Percentiles rank a stretch among this genome's conserved stretches.
Evolutionary conservation across 2,329 filamentous ascomycete genomes (phyloP).

Genomic region (Westerdykella sp.): DNA sequence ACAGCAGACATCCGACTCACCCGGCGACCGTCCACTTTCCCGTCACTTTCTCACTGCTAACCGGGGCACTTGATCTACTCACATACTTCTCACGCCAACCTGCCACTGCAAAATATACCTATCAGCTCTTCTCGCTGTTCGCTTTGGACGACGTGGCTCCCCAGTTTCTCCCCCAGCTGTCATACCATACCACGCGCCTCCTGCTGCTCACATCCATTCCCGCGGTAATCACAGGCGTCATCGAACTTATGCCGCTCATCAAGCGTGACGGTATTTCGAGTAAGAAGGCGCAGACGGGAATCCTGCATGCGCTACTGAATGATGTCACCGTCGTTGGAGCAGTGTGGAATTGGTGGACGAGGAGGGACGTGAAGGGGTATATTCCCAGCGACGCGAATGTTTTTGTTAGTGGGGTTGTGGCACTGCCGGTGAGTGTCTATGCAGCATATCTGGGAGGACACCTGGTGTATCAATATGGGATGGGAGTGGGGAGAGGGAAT

Average conservation of each 20-base stretch:
- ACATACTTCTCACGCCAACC: slow-evolving; percentile 19
- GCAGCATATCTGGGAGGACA: slow-evolving; percentile 41
- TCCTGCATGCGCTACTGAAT: slow-evolving; percentile 40
- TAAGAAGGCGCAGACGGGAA: slow-evolving; percentile 38
- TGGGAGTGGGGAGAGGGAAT: slow-evolving; percentile 35
- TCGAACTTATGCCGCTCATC: slow-evolving; percentile 39
- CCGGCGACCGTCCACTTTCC: slow-evolving; percentile 45
- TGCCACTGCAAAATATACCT: slow-evolving; percentile 19
- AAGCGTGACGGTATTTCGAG: slow-evolving; percentile 40
- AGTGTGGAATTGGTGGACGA: slow-evolving; percentile 42
- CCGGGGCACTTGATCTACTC: slow-evolving; percentile 39
- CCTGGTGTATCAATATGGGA: slow-evolving; percentile 43
- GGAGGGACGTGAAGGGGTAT: slow-evolving; percentile 28
- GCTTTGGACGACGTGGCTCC: slow-evolving; percentile 21
- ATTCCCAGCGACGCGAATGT: slow-evolving; percentile 35
- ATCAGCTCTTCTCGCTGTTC: background rate
- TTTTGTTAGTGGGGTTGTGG: slow-evolving; percentile 31
- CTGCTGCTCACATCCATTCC: slow-evolving; percentile 31
- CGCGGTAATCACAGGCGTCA: slow-evolving; percentile 26
- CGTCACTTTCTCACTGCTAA: slow-evolving; percentile 41
- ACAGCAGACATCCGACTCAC: slow-evolving; percentile 39
- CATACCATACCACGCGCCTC: slow-evolving; percentile 42
- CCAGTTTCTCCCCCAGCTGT: slow-evolving; percentile 35
- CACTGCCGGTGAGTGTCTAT: slow-evolving; percentile 32
- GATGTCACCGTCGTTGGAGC: slow-evolving; percentile 37